Evolutionary conservation across 2,329 filamentous ascomycete species (phyloP), one percentile per base, ranked within the genome.

Genomic region (Cladophialophora carrionii): DNA sequence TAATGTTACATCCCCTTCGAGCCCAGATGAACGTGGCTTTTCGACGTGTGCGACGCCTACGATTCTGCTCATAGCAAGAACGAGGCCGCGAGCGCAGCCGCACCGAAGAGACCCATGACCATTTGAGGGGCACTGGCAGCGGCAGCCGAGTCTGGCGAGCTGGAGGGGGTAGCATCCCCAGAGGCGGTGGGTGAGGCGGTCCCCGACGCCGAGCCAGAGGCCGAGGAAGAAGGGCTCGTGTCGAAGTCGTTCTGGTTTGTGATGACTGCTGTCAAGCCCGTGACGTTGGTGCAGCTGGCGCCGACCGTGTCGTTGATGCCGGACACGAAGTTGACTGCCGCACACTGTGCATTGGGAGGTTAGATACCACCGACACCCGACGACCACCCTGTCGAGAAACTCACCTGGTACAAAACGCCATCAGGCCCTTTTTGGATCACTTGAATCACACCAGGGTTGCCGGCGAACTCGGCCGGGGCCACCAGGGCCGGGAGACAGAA

Each of bases 401-500:
- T 55, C 55, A 70, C 68, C 66, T 70, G 68, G 48, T 70, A 70
- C 61, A 70, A 49, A 34, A 61, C 41, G 31, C 68, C 68, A 43
- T 70, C 68, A 14, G 55, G 63, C 20, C 66, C 68, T 10, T 59
- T 20, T 53, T 70, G 68, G 17, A 64, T 59, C 10, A 70, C 60
- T 57, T 70, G 68, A 12, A 70, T 54, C 20, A 70, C 22, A 29
- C 63, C 68, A 22, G 34, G 48, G 14, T 70, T 54, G 29, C 68
- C 68, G 12, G 61, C 61, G 51, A 65, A 76, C 32, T 77, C 74
- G 12, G 31, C 32, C 22, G 70, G 70, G 7, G 66, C 63, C 12
- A 52, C 65, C 14, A 92, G 78, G 67, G 81, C 76, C 8, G 86
- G 84, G 12, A 92, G 72, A 77, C 90, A 93, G 72, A 92, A 87